Evolutionary conservation across 192 early-diverging fungal species (phyloP), one percentile per base, ranked within the genome.

Genomic region (Coemansia sp.): DNA sequence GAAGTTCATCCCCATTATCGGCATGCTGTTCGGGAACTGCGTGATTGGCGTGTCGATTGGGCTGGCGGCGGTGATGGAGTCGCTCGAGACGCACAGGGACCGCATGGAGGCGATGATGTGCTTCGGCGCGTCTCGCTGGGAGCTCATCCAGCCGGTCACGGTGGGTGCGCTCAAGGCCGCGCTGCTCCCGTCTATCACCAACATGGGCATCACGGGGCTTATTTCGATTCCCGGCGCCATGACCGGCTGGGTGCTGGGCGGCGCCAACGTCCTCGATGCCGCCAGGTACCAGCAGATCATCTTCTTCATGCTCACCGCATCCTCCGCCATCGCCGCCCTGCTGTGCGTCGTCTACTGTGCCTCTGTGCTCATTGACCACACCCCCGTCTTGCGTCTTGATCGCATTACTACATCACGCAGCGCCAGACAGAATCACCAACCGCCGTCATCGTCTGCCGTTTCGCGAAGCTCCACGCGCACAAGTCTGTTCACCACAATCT

Each of bases 211-310:
- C 45, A 90, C 92, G 46, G 94, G 92, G 15, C 76, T 95, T 52
- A 90, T 95, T 36, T 92, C 93, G 10, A 95, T 95, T 48, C 94
- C 94, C 0, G 94, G 91, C 6, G 84, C 90, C 78, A 93, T 95
- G 94, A 92, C 90, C 0, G 94, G 94, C 41, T 92, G 93, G 69
- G 85, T 94, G 41, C 84, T 96, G 52, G 91, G 90, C n/a, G 94
- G 94, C 42, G 87, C 91, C 0, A 83, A 88, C 6, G 88, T 94
- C 22, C 84, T 87, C 64, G 86, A 92, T 52, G 93, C 94, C 0
- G 89, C 88, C n/a, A 78, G 87, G 54, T 94, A 92, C 65, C 92
- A 94, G 72, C 88, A 91, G 66, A 90, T 94, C 55, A 90, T 96
- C 52, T 87, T 92, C 85, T 94, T 93, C 69, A 90, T 96, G 90